phyloP scores from a whole-genome alignment of 2,329 filamentous ascomycete genomes.

The Ophiosphaerella narmari region DNA sequence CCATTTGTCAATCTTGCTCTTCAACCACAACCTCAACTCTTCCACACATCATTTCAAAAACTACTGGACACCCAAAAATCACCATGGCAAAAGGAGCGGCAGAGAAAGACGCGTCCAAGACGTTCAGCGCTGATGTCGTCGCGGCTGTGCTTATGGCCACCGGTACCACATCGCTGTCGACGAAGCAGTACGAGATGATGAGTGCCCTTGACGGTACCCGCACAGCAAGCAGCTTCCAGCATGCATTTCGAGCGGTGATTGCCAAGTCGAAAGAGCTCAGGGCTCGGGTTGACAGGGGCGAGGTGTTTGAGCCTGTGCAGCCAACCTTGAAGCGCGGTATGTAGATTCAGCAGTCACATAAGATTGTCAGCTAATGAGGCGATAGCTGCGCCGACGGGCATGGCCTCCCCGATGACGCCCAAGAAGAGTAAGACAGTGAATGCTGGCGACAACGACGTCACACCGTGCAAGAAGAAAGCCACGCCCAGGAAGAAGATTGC shows the following conservation, averaged over 20 bases:
- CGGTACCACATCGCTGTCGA: conserved; percentile 22
- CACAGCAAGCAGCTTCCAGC: conserved; percentile 30
- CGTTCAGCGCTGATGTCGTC: conserved; percentile 28
- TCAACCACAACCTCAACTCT: not conserved
- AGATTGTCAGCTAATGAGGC: conserved; percentile 1
- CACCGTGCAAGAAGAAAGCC: conserved; percentile 21
- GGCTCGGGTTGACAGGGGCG: conserved; percentile 26
- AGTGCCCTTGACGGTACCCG: conserved; percentile 28
- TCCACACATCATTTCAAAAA: no score
- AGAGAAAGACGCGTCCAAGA: conserved; percentile 7
- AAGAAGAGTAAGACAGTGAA: conserved; percentile 21
- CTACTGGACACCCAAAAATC: not conserved
- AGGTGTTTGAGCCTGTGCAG: conserved; percentile 27
- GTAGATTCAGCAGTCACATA: not conserved
- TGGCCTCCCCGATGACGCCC: conserved; percentile 15
- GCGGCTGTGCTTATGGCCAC: conserved; percentile 29
- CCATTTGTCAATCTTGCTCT: not conserved
- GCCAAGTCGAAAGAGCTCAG: conserved; percentile 37
- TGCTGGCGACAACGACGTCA: conserved; percentile 8
- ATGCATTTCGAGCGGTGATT: conserved; percentile 29
- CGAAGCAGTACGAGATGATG: conserved; percentile 34
- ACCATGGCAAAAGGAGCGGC: conserved; percentile 22
- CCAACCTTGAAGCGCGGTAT: conserved; percentile 30
- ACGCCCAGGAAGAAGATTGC: not conserved
- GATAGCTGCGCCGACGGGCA: conserved; percentile 13